phyloP scores from a whole-genome alignment of 768 basidiomycete genomes.

The Collybia sordida region DNA sequence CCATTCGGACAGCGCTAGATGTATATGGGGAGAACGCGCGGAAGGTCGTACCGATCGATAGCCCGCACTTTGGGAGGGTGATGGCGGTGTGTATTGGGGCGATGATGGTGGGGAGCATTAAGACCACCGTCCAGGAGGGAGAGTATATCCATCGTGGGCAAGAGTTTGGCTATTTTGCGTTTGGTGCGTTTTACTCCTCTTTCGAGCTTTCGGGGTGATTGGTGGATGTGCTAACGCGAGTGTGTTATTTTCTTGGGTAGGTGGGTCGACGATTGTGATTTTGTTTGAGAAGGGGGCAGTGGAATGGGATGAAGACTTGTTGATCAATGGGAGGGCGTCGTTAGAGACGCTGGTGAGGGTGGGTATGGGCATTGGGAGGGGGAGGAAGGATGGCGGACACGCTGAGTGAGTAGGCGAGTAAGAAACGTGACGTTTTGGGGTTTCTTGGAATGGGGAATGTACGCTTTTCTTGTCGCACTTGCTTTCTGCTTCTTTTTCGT shows the following conservation, averaged over 20 bases:
- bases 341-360: conserved; percentile 89
- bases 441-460: too few species aligned
- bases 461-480: too few species aligned
- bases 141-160: conserved; percentile 79
- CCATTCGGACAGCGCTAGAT: conserved; percentile 85
- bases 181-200: conserved; percentile 73
- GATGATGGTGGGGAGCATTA: conserved; percentile 94
- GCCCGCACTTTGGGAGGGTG: conserved; percentile 84
- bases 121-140: conserved; percentile 85
- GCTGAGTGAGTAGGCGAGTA: too few species aligned
- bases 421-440: too few species aligned
- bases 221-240: background rate
- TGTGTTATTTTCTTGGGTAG: conserved; percentile 31
- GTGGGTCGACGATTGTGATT: conserved; percentile 90
- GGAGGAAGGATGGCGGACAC: conserved; percentile 2
- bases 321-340: conserved; percentile 82
- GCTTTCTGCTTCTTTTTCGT: too few species aligned
- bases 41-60: conserved; percentile 91
- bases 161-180: conserved; percentile 94
- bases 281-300: conserved; percentile 85
- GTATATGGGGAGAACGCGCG: conserved; percentile 95
- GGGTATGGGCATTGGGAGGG: conserved; percentile 77
- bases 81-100: conserved; percentile 92
- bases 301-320: conserved; percentile 89
- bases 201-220: conserved; percentile 2